Conservation (phyloP, 2,329 filamentous ascomycete genomes). For the Colletotrichum kahawae region DNA sequence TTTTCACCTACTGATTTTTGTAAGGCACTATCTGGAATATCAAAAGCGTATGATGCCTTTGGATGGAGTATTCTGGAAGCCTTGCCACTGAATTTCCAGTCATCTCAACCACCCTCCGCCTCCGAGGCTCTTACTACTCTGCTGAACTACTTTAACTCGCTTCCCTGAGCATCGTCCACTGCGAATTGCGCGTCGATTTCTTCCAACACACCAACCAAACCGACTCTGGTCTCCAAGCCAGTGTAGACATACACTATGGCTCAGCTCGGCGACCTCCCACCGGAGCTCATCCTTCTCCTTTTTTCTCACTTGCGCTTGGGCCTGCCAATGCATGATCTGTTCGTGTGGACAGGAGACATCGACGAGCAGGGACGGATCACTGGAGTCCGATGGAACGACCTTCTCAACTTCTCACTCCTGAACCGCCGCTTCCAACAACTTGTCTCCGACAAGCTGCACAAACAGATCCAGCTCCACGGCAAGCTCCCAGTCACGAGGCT, state of each 20-base stretch:
- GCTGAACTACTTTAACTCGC: neutral
- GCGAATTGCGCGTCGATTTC: neutral
- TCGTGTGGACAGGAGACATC: neutral
- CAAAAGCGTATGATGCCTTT: neutral
- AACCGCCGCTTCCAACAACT: neutral
- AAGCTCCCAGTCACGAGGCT: neutral
- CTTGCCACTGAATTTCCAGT: neutral
- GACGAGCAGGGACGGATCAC: neutral
- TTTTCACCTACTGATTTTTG: neutral
- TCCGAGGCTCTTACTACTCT: neutral
- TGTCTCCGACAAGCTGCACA: neutral
- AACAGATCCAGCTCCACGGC: neutral
- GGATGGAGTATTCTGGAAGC: neutral
- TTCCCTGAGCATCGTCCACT: accelerated
- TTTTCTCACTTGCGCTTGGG: neutral
- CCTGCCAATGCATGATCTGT: neutral
- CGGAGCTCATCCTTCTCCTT: neutral
- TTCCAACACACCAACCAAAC: accelerated
- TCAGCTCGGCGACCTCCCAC: neutral
- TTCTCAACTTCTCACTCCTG: neutral
- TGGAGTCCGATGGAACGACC: neutral
- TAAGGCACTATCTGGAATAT: neutral
- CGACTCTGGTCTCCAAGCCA: neutral
- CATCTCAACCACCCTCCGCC: neutral
- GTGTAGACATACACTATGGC: neutral